Conservation (phyloP, 192 early-diverging fungal species). For the Funneliformis mosseae region DNA sequence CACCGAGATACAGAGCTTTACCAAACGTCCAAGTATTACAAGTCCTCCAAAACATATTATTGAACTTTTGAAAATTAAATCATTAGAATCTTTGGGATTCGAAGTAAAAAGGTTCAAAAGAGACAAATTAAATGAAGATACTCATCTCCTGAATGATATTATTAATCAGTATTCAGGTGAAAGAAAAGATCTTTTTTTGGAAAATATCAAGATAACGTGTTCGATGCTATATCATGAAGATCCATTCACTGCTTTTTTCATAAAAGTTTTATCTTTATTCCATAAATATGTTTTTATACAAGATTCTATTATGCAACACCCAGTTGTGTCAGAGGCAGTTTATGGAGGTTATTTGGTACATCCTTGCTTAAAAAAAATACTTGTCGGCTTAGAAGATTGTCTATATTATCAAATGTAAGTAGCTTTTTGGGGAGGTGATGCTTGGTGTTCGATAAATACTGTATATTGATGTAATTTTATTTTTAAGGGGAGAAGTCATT, state of each 20-base stretch:
- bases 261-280: constrained; percentile 25
- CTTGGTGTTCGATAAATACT: constrained; percentile 17
- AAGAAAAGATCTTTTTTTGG: constrained; percentile 15
- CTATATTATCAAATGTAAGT: constrained; percentile 32
- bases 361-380: constrained; percentile 29
- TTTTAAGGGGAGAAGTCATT: constrained; percentile 21
- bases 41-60: constrained; percentile 25
- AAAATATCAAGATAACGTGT: constrained; percentile 17
- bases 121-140: constrained; percentile 24
- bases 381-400: constrained; percentile 13
- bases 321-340: constrained; percentile 23
- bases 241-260: constrained; percentile 23
- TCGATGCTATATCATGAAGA: constrained; percentile 18
- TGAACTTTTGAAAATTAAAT: constrained; percentile 29
- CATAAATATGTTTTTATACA: constrained; percentile 32
- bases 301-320: constrained; percentile 25
- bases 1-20: constrained; percentile 25
- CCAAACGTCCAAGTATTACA: constrained; percentile 25
- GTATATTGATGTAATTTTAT: constrained; percentile 9
- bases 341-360: constrained; percentile 31
- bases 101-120: constrained; percentile 24
- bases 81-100: constrained; percentile 29
- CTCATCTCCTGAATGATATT: constrained; percentile 12
- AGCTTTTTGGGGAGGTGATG: constrained; percentile 8
- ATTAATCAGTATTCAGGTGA: neutral